Conservation (phyloP, 805 yeast species). For the Candida morakotiae region DNA sequence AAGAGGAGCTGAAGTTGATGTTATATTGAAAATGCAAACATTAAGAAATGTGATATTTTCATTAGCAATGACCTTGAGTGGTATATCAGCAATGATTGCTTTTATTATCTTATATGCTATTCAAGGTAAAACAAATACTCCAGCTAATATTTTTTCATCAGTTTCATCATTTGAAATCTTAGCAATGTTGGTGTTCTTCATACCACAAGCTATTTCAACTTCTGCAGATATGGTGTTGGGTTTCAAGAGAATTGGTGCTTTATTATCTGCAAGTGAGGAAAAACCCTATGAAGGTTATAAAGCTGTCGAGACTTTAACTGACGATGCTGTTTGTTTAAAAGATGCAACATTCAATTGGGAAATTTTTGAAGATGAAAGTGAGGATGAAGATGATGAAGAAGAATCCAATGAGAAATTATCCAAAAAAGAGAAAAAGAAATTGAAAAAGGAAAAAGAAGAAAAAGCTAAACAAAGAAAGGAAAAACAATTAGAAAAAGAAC, state of each 20-base stretch:
- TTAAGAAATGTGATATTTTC: constrained; percentile 60
- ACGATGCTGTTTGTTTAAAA: constrained; percentile 40
- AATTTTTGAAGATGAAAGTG: constrained; percentile 15
- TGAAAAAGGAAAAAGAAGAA: constrained; percentile 8
- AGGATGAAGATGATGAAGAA: constrained; percentile 13
- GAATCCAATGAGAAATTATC: constrained; percentile 8
- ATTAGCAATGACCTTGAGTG: constrained; percentile 58
- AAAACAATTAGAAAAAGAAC: constrained; percentile 5
- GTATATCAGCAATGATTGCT: constrained; percentile 59
- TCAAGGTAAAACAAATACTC: constrained; percentile 24
- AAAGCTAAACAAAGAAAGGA: constrained; percentile 6
- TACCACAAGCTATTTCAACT: constrained; percentile 63
- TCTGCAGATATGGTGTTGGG: constrained; percentile 64
- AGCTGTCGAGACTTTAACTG: constrained; percentile 3
- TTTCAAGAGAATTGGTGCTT: constrained; percentile 49
- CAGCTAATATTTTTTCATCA: constrained; percentile 64
- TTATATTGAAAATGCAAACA: constrained; percentile 57
- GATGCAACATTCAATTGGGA: constrained; percentile 71
- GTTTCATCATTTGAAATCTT: constrained; percentile 59
- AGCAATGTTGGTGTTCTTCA: constrained; percentile 53
- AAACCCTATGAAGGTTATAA: constrained; percentile 14
- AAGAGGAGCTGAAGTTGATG: constrained; percentile 54
- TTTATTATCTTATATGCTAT: constrained; percentile 29
- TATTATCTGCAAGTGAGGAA: constrained; percentile 41
- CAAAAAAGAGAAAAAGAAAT: constrained; percentile 20